Base-by-base conservation (phyloP, 163 green algal genomes). In the Prototheca wickerhamii region DNA sequence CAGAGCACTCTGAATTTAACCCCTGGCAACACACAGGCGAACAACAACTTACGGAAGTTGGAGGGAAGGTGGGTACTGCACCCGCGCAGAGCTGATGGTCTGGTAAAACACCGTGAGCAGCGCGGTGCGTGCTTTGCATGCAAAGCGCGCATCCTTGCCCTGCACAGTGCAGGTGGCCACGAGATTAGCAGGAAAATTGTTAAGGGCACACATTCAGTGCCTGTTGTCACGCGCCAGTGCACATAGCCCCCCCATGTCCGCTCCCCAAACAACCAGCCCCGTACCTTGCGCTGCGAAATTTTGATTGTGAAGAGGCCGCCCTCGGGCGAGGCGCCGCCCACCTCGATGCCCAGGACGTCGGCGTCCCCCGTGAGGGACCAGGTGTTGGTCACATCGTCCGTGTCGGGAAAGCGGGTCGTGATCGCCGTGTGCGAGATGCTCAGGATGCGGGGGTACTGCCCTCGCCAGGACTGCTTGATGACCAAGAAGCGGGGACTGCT, bases 391-490 rank as follows among this genome's bases (percentile, higher is more conserved):
- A 91, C 61, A 1, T 76, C 73, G 49, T 89, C 75, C 0, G 59
- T 80, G 50, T 84, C 78, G 5, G 88, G 81, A 33, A 86, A 84
- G 73, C 89, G 81, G 0, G 87, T 95, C 29, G 83, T 67, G 3
- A 95, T 44, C 7, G 71, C 73, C 4, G 69, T 75, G 3, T 80
- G 74, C 23, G 81, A 87, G 52, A 95, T 75, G 56, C 70, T 81
- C 21, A 95, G 59, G 29, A 95, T 72, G n/a, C 87, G 75, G 4
- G 75, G 71, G 62, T 95, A 95, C 1, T 69, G 72, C 8, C 87
- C 87, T 1, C 86, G 71, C 87, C 87, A 95, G 15, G 76, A 84
- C 52, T 78, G 68, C 66, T 95, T 95, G 23, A 73, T 85, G 40
- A 82, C 83, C 28, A 89, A 59, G 64, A 87, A 95, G n/a, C 87